Base-by-base conservation (phyloP, 768 basidiomycete species). In the Neoboletus subvelutipes region DNA sequence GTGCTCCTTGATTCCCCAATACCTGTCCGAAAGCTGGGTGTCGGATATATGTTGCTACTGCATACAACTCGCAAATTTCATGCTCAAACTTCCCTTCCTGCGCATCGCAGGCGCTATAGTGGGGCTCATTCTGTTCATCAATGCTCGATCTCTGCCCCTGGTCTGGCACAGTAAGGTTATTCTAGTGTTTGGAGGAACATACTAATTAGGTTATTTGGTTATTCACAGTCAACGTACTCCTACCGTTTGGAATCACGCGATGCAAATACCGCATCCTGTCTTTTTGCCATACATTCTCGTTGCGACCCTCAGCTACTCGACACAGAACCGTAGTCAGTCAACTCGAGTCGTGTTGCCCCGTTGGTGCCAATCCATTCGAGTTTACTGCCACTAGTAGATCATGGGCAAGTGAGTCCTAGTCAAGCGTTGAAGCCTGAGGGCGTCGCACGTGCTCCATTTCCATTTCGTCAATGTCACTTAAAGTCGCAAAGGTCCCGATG, bases 401-500 rank as follows among this genome's bases (percentile, higher is more conserved):
- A 10, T 40, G 39, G 39, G 39, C 18, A 40, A 40, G 39, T 40
- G 39, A 40, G 39, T 40, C n/a, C 39, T 40, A n/a, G 39, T 40
- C 39, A n/a, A 40, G 39, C 18, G n/a, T 1, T 36, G 34, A 36
- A 36, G 15, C 34, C 34, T 36, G 34, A 36, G 34, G 39, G n/a
- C n/a, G 39, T 40, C 9, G 39, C 39, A n/a, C 39, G 10, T n/a
- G 10, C 18, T n/a, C n/a, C 39, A n/a, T n/a, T n/a, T n/a, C n/a
- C 39, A n/a, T n/a, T n/a, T 40, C 55, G 28, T 53, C 7, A 1
- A 31, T 37, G 20, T 47, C n/a, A 46, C 62, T 60, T 7, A 54
- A 36, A 33, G 7, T 4, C 40, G 2, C 31, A 20, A 54, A 64
- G 62, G 62, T 54, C 62, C 55, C 13, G 62, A 64, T 15, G 62